Conservation (phyloP, 106 monocot species). For the Dactylorhiza incarnata region DNA sequence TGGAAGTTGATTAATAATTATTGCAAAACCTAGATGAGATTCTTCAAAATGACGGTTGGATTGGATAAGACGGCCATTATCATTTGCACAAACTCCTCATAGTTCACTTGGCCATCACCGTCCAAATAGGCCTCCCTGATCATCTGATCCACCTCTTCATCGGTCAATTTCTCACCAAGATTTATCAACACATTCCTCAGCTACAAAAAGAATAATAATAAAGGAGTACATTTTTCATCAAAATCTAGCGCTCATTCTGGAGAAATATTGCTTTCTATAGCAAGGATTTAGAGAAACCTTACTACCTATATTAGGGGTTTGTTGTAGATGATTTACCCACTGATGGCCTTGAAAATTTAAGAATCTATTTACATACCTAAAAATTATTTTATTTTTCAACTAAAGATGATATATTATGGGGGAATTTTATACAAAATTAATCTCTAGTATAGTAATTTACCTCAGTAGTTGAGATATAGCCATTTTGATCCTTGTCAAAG, state of each 20-base stretch:
- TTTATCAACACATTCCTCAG: slow-evolving; percentile 26
- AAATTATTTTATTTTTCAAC: too few species aligned
- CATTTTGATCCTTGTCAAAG: slow-evolving; percentile 50
- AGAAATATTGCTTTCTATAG: too few species aligned
- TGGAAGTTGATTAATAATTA: not conserved
- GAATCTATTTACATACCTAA: too few species aligned
- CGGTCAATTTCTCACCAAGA: slow-evolving; percentile 27
- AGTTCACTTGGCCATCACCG: slow-evolving; percentile 59
- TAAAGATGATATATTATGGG: too few species aligned
- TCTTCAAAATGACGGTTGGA: too few species aligned
- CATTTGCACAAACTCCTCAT: slow-evolving; percentile 51
- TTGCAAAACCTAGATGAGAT: too few species aligned
- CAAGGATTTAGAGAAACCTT: too few species aligned
- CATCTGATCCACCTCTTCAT: slow-evolving; percentile 46
- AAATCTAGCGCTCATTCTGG: not conserved
- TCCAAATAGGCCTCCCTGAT: slow-evolving; percentile 31
- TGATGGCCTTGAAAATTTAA: too few species aligned
- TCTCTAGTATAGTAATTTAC: not conserved
- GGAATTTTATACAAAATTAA: too few species aligned
- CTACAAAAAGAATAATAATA: slow-evolving; percentile 6
- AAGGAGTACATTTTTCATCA: not conserved
- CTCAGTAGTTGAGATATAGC: slow-evolving; percentile 46
- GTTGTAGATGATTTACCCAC: too few species aligned
- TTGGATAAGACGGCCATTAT: slow-evolving; percentile 25
- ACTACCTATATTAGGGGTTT: too few species aligned